Conservation (phyloP, 176 grass and related monocot genomes). For the Oryza coarctata region DNA sequence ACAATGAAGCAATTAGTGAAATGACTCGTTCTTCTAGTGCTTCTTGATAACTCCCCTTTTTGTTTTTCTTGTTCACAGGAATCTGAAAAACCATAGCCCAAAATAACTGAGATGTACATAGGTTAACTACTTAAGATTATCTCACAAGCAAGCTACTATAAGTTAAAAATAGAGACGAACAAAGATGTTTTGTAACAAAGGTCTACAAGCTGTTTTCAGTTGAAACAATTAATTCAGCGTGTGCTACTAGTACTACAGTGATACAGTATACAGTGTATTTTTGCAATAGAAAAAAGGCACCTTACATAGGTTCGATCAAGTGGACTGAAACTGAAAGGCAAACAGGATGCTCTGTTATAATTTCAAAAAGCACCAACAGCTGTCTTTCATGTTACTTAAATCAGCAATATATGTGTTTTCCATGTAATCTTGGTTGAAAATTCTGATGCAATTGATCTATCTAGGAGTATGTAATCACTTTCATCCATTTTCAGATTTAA, state of each 20-base stretch:
- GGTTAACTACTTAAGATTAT: background rate
- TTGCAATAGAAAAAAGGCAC: background rate
- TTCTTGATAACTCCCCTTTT: constrained; percentile 82
- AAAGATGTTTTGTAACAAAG: background rate
- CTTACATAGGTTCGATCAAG: background rate
- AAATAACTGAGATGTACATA: constrained; percentile 2
- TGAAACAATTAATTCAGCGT: background rate
- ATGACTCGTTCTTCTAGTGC: constrained; percentile 90
- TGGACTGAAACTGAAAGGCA: background rate
- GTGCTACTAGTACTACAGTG: background rate
- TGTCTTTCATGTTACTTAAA: background rate
- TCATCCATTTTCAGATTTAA: background rate
- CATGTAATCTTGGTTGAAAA: background rate
- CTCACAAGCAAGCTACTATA: background rate
- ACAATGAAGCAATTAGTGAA: constrained; percentile 94
- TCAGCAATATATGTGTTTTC: background rate
- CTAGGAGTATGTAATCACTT: background rate
- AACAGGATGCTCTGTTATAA: background rate
- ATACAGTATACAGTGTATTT: background rate
- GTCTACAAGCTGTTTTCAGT: background rate
- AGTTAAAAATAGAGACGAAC: background rate
- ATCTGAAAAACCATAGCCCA: constrained; percentile 48
- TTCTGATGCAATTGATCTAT: background rate
- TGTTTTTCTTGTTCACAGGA: constrained; percentile 83
- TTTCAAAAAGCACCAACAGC: background rate